Conservation (phyloP, 2,329 filamentous ascomycete genomes). For the Ophiostoma pallidulum region DNA sequence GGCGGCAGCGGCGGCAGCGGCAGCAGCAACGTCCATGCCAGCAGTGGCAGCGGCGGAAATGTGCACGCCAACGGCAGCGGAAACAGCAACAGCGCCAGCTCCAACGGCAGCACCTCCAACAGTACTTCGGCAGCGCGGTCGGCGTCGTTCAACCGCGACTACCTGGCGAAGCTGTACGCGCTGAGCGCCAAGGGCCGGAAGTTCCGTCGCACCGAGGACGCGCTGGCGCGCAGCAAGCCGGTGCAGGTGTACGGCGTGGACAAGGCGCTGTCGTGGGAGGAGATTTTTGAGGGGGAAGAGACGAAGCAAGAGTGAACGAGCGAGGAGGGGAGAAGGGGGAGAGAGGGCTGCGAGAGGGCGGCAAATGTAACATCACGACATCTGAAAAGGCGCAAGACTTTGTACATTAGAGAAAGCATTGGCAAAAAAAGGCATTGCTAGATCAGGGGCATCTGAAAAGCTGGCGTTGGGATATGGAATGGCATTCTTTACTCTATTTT, state of each 20-base stretch:
- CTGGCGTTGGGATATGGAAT: too few relatives aligned
- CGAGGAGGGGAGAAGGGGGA: conserved; percentile 1
- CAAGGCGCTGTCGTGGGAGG: conserved; percentile 24
- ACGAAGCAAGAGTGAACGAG: background rate
- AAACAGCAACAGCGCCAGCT: background rate
- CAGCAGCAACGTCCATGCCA: background rate
- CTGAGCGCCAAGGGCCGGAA: conserved; percentile 14
- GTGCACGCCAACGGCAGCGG: background rate
- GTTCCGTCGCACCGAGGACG: conserved; percentile 27
- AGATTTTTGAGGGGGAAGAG: conserved; percentile 25
- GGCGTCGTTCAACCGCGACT: conserved; percentile 14
- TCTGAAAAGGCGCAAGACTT: too few relatives aligned
- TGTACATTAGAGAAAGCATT: too few relatives aligned
- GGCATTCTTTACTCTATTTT: too few relatives aligned
- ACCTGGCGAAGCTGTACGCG: conserved; percentile 10
- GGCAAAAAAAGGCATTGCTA: too few relatives aligned
- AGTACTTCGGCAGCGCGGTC: too few relatives aligned
- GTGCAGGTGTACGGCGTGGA: conserved; percentile 38
- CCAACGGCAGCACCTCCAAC: too few relatives aligned
- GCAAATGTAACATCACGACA: too few relatives aligned
- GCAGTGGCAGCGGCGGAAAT: background rate
- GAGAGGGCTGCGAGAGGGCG: background rate
- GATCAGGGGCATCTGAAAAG: too few relatives aligned
- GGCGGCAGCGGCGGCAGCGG: background rate
- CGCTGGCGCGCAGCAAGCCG: conserved; percentile 37